Evolutionary conservation across 2,329 filamentous ascomycete genomes (phyloP), one percentile per base, ranked within the genome.

Genomic region (Trichocomaceae sp.): DNA sequence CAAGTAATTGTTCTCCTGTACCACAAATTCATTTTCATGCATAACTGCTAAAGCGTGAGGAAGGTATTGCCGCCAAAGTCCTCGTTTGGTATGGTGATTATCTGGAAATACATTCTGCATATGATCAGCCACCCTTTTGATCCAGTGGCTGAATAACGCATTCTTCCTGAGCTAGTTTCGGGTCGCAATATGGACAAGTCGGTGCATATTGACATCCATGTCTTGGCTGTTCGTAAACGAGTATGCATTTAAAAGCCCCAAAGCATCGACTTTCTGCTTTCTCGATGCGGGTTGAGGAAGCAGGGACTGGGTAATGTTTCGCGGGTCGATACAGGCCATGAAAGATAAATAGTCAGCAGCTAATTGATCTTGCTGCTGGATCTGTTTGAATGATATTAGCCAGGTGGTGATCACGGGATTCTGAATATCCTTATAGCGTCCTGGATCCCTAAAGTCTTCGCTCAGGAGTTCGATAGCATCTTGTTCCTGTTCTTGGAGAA

Each of bases 381-480:
- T 65, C 52, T 69, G 62, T 0, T 58, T 45, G 35, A 72, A 71
- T 0, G 68, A 71, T 1, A 68, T 63, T 6, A 69, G 57, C 68
- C 66, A 72, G 0, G 68, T 72, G 1, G 55, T 61, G 0, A 66
- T 63, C 1, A 73, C 62, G 2, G 70, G 66, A 31, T 71, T 72
- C 3, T 64, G 33, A 13, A 55, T 59, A 53, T 63, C 55, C 54
- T 59, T 41, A 39, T 60, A 62, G 62, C 66, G 56, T 17, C 64
- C 56, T 52, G 63, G 57, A 52, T 64, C 67, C 5, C 66, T 64
- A 41, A 74, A 66, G 3, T 66, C 61, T 39, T 63, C 56, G 5
- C 64, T 65, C 0, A 69, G 50, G 1, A 72, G 57, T 22, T 66
- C 59, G 1, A 65, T 54, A 7, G 60, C 52, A 31, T 67, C 61